Conservation (phyloP, 2,329 filamentous ascomycete species). For the Neonectria sp. region DNA sequence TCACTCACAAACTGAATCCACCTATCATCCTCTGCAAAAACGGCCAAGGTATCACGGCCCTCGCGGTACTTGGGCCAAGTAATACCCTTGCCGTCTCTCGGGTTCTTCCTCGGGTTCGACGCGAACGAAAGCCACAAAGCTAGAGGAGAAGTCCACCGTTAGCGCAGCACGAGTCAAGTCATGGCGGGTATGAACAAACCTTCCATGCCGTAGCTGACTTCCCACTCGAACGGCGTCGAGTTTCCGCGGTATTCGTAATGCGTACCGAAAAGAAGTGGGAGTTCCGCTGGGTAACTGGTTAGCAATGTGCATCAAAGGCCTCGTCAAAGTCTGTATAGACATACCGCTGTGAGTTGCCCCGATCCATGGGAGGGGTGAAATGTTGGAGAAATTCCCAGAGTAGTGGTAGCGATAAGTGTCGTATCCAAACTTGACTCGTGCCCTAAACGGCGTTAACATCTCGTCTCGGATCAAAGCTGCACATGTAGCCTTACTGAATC, state of each 20-base stretch:
- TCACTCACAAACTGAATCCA: conserved; percentile 27
- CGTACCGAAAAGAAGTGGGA: conserved; percentile 51
- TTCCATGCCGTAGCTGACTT: conserved; percentile 47
- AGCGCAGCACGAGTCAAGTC: not conserved
- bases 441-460: conserved; percentile 11
- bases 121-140: conserved; percentile 49
- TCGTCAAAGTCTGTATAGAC: not conserved
- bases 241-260: conserved; percentile 48
- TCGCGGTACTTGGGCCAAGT: conserved; percentile 44
- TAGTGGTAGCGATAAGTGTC: conserved; percentile 59
- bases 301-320: not conserved
- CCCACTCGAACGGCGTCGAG: conserved; percentile 50
- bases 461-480: not conserved
- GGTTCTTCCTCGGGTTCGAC: conserved; percentile 34
- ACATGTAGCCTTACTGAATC: conserved; percentile 19
- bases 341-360: conserved; percentile 51
- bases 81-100: conserved; percentile 33
- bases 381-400: conserved; percentile 56
- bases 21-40: conserved; percentile 38
- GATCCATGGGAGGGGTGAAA: conserved; percentile 56
- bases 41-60: conserved; percentile 36
- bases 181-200: conserved; percentile 35
- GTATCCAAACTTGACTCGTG: conserved; percentile 31
- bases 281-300: conserved; percentile 40
- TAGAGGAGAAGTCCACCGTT: conserved; percentile 12